Conservation (phyloP, 352 stramenopile species). For the Globisporangium solare region DNA sequence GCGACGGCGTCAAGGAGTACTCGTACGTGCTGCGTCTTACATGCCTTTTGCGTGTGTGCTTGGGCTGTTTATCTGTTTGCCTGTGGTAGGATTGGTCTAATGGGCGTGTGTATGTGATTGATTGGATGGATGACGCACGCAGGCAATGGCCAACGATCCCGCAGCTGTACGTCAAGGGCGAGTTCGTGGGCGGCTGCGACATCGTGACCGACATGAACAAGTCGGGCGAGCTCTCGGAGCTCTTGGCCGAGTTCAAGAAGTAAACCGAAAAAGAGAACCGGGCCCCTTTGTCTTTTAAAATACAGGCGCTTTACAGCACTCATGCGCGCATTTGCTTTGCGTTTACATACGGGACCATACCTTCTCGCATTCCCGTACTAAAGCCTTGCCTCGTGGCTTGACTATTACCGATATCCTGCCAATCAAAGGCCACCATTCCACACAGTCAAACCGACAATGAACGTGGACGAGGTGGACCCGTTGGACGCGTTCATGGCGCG, state of each 20-base stretch:
- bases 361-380: no score
- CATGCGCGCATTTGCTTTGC: no score
- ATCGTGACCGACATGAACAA: slow-evolving; percentile 96
- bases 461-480: slow-evolving; percentile 42
- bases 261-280: slow-evolving; percentile 6
- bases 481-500: slow-evolving; percentile 82
- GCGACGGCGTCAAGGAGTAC: slow-evolving; percentile 98
- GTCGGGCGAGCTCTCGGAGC: slow-evolving; percentile 87
- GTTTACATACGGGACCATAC: no score
- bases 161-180: slow-evolving; percentile 98
- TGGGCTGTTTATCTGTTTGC: neutral
- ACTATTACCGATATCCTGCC: no score
- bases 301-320: no score
- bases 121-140: slow-evolving; percentile 14
- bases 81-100: neutral
- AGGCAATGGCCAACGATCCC: slow-evolving; percentile 96
- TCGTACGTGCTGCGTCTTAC: slow-evolving; percentile 61
- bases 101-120: neutral
- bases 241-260: slow-evolving; percentile 86
- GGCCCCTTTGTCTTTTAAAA: no score
- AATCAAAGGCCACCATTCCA: no score
- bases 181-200: slow-evolving; percentile 99
- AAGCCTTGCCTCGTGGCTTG: no score
- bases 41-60: neutral
- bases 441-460: neutral